These are phyloP conservation scores for Chenopodium berlandieri DNA, from an alignment of 148 eudicot genomes.

Conservation along the genomic window DNA sequence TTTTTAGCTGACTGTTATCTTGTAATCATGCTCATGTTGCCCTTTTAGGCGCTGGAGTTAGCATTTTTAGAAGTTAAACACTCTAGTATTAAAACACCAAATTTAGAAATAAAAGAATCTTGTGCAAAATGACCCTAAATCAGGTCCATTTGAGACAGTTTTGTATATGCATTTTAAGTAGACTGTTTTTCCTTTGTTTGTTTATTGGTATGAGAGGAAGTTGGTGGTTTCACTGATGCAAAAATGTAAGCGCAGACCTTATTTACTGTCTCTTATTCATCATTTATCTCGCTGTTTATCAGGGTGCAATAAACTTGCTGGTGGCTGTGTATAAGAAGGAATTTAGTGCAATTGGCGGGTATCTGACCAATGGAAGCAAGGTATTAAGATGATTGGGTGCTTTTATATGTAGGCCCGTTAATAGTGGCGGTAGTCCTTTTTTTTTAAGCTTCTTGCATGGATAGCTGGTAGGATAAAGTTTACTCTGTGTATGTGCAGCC, in stretches of 20 bases:
- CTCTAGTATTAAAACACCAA: too few relatives aligned
- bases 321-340: slow-evolving; percentile 91
- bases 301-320: slow-evolving; percentile 94
- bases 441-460: neutral
- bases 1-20: too few relatives aligned
- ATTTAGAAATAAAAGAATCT: too few relatives aligned
- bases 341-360: slow-evolving; percentile 68
- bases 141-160: too few relatives aligned
- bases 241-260: neutral
- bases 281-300: slow-evolving; percentile 9
- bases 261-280: neutral
- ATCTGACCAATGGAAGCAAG: slow-evolving; percentile 89
- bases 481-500: slow-evolving; percentile 49
- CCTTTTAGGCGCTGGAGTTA: neutral
- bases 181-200: neutral
- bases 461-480: neutral
- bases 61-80: neutral
- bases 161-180: neutral
- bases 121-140: too few relatives aligned
- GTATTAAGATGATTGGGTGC: slow-evolving; percentile 37
- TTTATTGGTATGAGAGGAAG: neutral
- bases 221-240: neutral
- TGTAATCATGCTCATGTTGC: too few relatives aligned
- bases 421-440: neutral
- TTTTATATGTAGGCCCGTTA: slow-evolving; percentile 4